These are phyloP conservation scores for Salix brachista DNA, from an alignment of 345 rosid genomes.

Conservation along the genomic window DNA sequence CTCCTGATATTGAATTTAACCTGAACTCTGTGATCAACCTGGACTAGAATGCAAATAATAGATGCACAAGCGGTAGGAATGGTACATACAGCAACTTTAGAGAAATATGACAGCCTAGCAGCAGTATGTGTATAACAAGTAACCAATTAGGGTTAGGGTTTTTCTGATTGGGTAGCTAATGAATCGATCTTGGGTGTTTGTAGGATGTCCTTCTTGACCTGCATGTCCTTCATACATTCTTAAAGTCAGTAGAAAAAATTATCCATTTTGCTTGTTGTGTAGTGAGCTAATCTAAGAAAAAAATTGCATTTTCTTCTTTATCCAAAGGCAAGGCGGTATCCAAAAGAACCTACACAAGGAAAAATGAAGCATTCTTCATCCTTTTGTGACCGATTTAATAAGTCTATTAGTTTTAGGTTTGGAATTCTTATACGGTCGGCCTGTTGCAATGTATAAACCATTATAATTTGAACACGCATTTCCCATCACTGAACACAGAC, in stretches of 20 bases:
- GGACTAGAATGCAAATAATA: neutral
- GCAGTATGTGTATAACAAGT: neutral
- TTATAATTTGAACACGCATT: too few relatives aligned
- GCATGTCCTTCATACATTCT: too few relatives aligned
- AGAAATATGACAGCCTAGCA: neutral
- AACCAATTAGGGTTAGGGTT: neutral
- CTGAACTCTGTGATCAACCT: conserved; percentile 35
- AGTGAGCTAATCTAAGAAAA: too few relatives aligned
- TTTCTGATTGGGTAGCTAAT: neutral
- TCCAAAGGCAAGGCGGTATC: too few relatives aligned
- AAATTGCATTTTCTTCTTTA: too few relatives aligned
- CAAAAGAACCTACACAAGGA: too few relatives aligned
- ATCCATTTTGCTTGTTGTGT: neutral
- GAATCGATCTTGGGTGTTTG: neutral
- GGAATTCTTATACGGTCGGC: too few relatives aligned
- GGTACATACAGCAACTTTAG: neutral
- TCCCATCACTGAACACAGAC: too few relatives aligned
- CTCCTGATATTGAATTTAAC: conserved; percentile 64
- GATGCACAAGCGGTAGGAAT: neutral
- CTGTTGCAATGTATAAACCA: too few relatives aligned
- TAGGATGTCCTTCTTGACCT: neutral
- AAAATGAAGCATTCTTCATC: too few relatives aligned
- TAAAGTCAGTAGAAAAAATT: neutral
- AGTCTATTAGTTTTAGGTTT: too few relatives aligned
- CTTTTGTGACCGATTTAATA: too few relatives aligned